These are phyloP conservation scores for Podaxis sp. DNA, from an alignment of 768 basidiomycete genomes.

Conservation along the genomic window DNA sequence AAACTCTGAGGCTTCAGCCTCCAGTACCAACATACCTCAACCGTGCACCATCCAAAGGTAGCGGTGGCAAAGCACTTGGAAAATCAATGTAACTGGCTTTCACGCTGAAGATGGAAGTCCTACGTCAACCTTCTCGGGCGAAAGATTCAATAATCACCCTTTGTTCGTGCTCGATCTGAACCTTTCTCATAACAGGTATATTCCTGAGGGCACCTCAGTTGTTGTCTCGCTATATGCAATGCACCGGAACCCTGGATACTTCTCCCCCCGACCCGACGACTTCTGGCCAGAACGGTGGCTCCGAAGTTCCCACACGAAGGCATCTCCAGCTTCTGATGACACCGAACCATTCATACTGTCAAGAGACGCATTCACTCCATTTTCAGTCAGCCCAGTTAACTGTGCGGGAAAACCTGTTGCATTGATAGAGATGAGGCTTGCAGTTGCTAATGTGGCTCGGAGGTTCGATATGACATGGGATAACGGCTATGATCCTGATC, in stretches of 20 bases:
- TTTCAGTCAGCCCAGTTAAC: slow-evolving; percentile 43
- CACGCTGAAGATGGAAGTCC: background rate
- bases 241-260: slow-evolving; percentile 32
- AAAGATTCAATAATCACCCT: background rate
- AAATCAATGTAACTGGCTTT: slow-evolving; percentile 4
- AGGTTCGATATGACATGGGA: slow-evolving; percentile 12
- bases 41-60: slow-evolving; percentile 26
- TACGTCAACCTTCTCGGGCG: background rate
- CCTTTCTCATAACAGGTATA: slow-evolving; percentile 20
- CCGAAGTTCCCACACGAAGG: background rate
- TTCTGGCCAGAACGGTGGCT: slow-evolving; percentile 37
- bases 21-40: slow-evolving; percentile 28
- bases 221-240: slow-evolving; percentile 30
- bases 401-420: slow-evolving; percentile 43
- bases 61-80: slow-evolving; percentile 27
- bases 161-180: background rate
- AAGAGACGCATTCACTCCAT: slow-evolving; percentile 23
- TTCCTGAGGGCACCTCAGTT: slow-evolving; percentile 34
- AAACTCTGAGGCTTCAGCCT: slow-evolving; percentile 32
- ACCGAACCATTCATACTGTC: slow-evolving; percentile 14
- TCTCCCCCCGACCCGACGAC: slow-evolving; percentile 29
- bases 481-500: slow-evolving; percentile 11
- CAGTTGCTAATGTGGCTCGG: slow-evolving; percentile 2
- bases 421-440: slow-evolving; percentile 27
- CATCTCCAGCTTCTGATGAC: background rate